A percentile compares a stretch with the other conserved stretches of the same genome.
These are phyloP conservation scores for Chaetomium cochliodes DNA, from an alignment of 495 filamentous ascomycete species.

Conservation along the genomic window DNA sequence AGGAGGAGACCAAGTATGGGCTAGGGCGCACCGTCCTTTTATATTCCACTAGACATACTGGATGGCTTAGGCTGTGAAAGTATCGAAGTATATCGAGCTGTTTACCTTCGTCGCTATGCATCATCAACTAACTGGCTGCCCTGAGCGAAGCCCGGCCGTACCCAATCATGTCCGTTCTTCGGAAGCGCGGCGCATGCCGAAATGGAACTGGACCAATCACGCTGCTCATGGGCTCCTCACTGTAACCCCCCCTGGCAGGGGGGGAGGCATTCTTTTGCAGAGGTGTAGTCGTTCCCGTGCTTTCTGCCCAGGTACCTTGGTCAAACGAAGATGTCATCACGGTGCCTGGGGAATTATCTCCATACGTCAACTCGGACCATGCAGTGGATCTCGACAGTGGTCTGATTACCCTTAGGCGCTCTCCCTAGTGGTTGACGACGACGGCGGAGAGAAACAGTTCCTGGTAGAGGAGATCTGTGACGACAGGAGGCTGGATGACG, in stretches of 20 bases:
- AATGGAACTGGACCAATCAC: not conserved
- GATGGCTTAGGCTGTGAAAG: not conserved
- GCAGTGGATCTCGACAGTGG: not conserved
- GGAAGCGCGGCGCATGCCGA: not conserved
- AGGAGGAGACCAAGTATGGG: not conserved
- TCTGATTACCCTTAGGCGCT: not conserved
- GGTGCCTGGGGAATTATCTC: too few relatives aligned
- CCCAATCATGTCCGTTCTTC: not conserved
- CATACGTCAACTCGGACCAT: too few relatives aligned
- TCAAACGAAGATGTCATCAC: too few relatives aligned
- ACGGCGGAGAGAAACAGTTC: not conserved
- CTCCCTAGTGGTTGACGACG: not conserved
- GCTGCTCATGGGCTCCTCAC: not conserved
- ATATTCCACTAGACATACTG: not conserved
- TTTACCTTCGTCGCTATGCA: not conserved
- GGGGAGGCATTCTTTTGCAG: too few relatives aligned
- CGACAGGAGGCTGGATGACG: not conserved
- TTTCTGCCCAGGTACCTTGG: too few relatives aligned
- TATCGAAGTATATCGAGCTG: not conserved
- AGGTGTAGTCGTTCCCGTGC: too few relatives aligned
- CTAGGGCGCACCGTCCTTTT: not conserved
- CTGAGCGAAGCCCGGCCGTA: not conserved
- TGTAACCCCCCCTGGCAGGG: not conserved
- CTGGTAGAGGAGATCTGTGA: too few relatives aligned
- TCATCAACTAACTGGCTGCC: not conserved